Conservation (phyloP, 2,329 filamentous ascomycete genomes). For the Diaporthe longicolla region DNA sequence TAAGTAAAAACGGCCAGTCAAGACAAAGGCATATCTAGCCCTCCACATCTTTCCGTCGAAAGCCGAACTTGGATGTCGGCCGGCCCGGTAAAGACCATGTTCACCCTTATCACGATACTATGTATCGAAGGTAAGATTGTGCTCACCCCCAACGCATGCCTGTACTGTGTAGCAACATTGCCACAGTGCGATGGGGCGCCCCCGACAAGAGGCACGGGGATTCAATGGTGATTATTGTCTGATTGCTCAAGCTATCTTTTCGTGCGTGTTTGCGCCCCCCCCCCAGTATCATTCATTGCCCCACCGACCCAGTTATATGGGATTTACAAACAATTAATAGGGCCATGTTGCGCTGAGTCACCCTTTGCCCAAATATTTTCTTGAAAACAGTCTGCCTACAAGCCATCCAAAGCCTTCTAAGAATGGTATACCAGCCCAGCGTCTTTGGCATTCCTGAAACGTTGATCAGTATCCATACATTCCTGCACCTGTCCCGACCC, state of each 20-base stretch:
- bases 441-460: background rate
- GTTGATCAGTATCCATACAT: constrained; percentile 47
- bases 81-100: background rate
- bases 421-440: background rate
- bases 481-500: constrained; percentile 44
- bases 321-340: constrained; percentile 22
- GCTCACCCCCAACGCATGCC: too few relatives aligned
- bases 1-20: background rate
- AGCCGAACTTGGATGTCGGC: constrained; percentile 28
- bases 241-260: constrained; percentile 31
- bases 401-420: background rate
- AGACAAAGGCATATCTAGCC: background rate
- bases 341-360: background rate
- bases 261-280: background rate
- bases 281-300: background rate
- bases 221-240: background rate
- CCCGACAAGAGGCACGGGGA: background rate
- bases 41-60: constrained; percentile 32
- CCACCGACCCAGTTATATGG: background rate
- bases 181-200: background rate
- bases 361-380: constrained; percentile 3
- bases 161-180: too few relatives aligned
- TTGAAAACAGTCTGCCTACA: constrained; percentile 22
- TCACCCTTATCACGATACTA: background rate
- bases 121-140: background rate